Conservation (phyloP, 495 filamentous ascomycete species). For the Lophiostoma macrostomum region DNA sequence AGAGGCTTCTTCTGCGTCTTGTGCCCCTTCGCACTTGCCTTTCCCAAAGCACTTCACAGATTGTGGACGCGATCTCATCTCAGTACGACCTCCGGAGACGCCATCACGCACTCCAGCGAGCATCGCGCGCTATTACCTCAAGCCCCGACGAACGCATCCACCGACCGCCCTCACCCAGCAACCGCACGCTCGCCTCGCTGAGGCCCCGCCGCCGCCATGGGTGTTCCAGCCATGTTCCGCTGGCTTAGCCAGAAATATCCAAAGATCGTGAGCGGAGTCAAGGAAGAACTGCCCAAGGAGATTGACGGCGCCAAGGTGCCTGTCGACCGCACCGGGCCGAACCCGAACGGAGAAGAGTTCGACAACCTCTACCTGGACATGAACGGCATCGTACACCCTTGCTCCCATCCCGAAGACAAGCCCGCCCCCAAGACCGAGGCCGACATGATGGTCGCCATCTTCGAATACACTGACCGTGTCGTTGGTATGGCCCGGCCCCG, state of each 20-base stretch:
- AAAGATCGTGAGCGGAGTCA: constrained; percentile 88
- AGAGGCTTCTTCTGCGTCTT: no score
- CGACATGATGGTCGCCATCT: constrained; percentile 99
- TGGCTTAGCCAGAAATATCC: constrained; percentile 96
- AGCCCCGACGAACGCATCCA: not conserved
- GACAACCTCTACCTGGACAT: constrained; percentile 99
- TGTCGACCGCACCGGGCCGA: constrained; percentile 75
- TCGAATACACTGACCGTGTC: constrained; percentile 95
- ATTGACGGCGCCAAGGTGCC: constrained; percentile 80
- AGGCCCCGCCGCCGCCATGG: constrained; percentile 58
- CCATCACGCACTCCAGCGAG: no score
- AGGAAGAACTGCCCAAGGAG: constrained; percentile 75
- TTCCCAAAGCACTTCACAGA: no score
- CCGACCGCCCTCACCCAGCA: not conserved
- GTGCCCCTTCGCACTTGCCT: no score
- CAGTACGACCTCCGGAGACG: no score
- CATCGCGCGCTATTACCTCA: not conserved
- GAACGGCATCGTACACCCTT: constrained; percentile 99
- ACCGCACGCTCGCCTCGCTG: not conserved
- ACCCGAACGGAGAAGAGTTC: constrained; percentile 96
- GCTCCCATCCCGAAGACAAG: constrained; percentile 92
- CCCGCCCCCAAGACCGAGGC: constrained; percentile 89
- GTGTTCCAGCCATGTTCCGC: constrained; percentile 89
- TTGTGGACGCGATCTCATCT: no score
- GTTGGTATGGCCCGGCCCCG: constrained; percentile 97